A percentile compares a stretch with the other conserved stretches of the same genome.
These are phyloP conservation scores for Boletus edulis DNA, from an alignment of 768 basidiomycete species.

Conservation along the genomic window DNA sequence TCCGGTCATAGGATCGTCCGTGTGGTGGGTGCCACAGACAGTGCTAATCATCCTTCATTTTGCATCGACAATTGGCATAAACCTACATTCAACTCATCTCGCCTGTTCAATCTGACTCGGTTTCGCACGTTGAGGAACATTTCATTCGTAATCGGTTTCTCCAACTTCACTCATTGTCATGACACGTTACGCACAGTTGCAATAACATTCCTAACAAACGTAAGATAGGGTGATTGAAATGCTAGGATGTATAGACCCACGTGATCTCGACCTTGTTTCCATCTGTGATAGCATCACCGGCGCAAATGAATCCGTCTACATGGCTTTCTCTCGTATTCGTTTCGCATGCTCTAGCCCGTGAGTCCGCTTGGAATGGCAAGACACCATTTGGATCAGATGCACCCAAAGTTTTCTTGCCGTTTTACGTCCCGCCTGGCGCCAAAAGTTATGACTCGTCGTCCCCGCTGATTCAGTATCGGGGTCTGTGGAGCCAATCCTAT, in stretches of 20 bases:
- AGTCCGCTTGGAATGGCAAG: conserved; percentile 72
- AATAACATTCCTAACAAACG: conserved; percentile 26
- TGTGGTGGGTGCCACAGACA: conserved; percentile 14
- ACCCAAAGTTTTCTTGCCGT: conserved; percentile 55
- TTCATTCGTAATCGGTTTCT: conserved; percentile 22
- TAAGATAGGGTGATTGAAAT: not conserved
- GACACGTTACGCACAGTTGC: conserved; percentile 33
- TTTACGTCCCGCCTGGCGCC: conserved; percentile 71
- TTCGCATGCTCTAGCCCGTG: conserved; percentile 15
- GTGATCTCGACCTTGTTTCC: conserved; percentile 13
- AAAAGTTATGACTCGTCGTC: conserved; percentile 71
- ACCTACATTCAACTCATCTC: conserved; percentile 29
- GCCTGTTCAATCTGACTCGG: conserved; percentile 19
- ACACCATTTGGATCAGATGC: conserved; percentile 45
- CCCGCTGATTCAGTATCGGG: conserved; percentile 60
- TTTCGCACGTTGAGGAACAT: conserved; percentile 23
- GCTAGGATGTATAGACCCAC: conserved; percentile 8
- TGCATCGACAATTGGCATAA: conserved; percentile 28
- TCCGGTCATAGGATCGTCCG: conserved; percentile 40
- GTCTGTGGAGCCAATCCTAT: conserved; percentile 54
- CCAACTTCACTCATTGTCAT: conserved; percentile 21
- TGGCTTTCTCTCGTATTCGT: conserved; percentile 8
- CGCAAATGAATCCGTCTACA: conserved; percentile 4
- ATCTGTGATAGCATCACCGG: not conserved
- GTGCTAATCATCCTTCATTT: conserved; percentile 23